Evolutionary conservation across 2,329 filamentous ascomycete genomes (phyloP), one percentile per base, ranked within the genome.

Genomic region (Torrubiella hemipterigena): DNA sequence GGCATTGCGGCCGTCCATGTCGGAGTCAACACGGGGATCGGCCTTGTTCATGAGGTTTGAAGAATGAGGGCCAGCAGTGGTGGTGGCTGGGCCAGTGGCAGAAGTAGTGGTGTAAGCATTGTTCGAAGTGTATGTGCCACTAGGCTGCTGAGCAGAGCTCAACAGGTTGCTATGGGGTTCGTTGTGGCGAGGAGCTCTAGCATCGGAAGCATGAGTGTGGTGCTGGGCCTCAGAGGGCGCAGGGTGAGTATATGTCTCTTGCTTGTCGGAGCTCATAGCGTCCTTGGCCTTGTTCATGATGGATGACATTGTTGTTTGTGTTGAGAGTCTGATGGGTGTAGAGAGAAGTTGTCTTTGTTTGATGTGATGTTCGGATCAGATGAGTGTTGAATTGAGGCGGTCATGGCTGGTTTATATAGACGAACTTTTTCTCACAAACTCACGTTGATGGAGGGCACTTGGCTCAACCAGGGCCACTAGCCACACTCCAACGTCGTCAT

Each of bases 271-370:
- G 44, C 57, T 47, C 36, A 73, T 50, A 39, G 58, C 65, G 4
- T 73, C 67, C 63, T 73, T 73, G 51, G 72, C 62, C 55, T 73
- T 73, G 61, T 73, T 65, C 48, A 72, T 52, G 46, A 74, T 55
- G 43, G 54, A 53, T 52, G 69, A 70, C 69, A 73, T 74, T 25
- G 18, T 36, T 26, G 16, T 29, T 10, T 34, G 17, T 34, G 33
- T 30, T 24, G 15, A 36, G 20, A 27, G 31, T 20, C 31, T 31
- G 20, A 25, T 24, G 21, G 5, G 31, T 29, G 29, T 30, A 33
- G 33, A 29, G 31, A 38, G 18, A 23, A 22, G 28, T 23, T 32
- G 12, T 27, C 17, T 35, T 17, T 36, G 17, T 36, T n/a, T 22
- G 35, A 32, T 31, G n/a, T 31, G 16, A 35, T 39, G 33, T 33